Evolutionary conservation across 2,329 filamentous ascomycete genomes (phyloP).

Genomic region (Colletotrichum lini): DNA sequence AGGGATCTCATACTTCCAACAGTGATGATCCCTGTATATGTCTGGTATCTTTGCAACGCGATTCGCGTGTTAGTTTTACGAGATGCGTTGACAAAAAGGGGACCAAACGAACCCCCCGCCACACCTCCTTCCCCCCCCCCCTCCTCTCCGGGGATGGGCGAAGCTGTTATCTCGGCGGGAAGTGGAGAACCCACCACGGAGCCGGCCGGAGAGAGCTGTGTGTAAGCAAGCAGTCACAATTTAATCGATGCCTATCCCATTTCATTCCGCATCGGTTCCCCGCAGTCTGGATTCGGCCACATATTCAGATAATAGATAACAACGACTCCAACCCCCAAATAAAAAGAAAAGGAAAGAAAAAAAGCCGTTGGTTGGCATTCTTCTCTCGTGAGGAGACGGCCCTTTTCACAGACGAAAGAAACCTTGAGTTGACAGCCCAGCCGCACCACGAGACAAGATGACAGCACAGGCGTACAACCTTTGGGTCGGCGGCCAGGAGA

Average conservation of each 20-base stretch:
- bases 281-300: slow-evolving; percentile 20
- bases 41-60: background rate
- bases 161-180: slow-evolving; percentile 30
- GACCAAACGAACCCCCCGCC: background rate
- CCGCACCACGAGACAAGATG: slow-evolving; percentile 37
- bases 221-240: background rate
- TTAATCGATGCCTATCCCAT: background rate
- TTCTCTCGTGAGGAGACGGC: background rate
- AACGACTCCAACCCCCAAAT: slow-evolving; percentile 13
- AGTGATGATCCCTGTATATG: slow-evolving; percentile 25
- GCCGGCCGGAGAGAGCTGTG: slow-evolving; percentile 25
- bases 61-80: slow-evolving; percentile 29
- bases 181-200: slow-evolving; percentile 31
- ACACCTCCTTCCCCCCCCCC: too few relatives aligned
- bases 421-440: slow-evolving; percentile 31
- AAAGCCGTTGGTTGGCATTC: background rate
- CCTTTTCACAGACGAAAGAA: slow-evolving; percentile 33
- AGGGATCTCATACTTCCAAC: slow-evolving; percentile 9
- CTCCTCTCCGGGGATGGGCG: background rate
- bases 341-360: background rate
- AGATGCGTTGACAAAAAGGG: slow-evolving; percentile 30
- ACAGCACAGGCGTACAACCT: slow-evolving; percentile 42
- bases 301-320: background rate
- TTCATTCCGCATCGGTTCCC: slow-evolving; percentile 29
- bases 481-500: slow-evolving; percentile 47